These are phyloP conservation scores for Alternaria incomplexa DNA, from an alignment of 2,329 filamentous ascomycete species.

Conservation along the genomic window DNA sequence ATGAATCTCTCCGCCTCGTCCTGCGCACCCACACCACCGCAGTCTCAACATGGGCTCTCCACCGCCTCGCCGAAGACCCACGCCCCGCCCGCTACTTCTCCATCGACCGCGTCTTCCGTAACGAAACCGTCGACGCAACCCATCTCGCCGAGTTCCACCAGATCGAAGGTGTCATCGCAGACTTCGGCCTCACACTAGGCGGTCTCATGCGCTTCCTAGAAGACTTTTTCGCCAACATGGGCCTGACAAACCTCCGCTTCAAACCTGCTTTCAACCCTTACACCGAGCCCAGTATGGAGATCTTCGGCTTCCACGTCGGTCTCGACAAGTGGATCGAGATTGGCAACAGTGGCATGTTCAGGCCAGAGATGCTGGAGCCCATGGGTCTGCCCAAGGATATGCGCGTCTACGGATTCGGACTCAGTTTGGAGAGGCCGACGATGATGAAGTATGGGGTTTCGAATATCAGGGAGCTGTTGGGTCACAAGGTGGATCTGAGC, in stretches of 20 bases:
- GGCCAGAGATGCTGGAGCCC: constrained; percentile 93
- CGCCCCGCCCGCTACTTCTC: constrained; percentile 96
- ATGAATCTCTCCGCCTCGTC: constrained; percentile 85
- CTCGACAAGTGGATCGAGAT: constrained; percentile 78
- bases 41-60: constrained; percentile 86
- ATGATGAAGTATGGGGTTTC: constrained; percentile 88
- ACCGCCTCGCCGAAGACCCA: constrained; percentile 83
- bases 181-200: constrained; percentile 90
- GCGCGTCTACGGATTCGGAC: constrained; percentile 91
- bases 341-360: constrained; percentile 98
- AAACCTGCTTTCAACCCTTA: constrained; percentile 93
- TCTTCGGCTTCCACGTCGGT: constrained; percentile 90
- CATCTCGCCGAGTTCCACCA: constrained; percentile 99
- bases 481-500: constrained; percentile 92
- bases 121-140: constrained; percentile 95
- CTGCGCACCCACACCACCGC: constrained; percentile 96
- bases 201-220: constrained; percentile 94
- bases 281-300: constrained; percentile 87
- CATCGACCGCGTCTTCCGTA: constrained; percentile 97
- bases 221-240: constrained; percentile 96
- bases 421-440: constrained; percentile 90
- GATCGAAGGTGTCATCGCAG: constrained; percentile 96
- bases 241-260: constrained; percentile 84
- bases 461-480: constrained; percentile 90
- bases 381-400: constrained; percentile 94